Conservation (phyloP, 2,329 filamentous ascomycete genomes). For the Aspergillus aculeatinus region DNA sequence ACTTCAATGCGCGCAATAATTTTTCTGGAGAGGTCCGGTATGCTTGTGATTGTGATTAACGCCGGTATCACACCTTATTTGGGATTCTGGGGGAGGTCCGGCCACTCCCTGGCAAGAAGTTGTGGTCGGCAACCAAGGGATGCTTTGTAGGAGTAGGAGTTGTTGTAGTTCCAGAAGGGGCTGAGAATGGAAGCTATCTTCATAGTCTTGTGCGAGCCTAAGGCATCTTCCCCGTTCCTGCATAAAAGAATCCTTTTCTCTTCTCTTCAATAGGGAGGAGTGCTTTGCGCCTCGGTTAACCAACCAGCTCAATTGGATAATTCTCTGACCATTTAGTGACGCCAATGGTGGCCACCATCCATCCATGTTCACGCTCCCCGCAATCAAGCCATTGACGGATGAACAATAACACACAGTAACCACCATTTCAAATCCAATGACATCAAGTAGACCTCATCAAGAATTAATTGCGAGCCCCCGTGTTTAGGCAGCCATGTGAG, state of each 20-base stretch:
- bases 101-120: no score
- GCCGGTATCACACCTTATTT: neutral
- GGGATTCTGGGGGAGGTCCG: neutral
- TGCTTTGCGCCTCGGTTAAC: neutral
- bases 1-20: conserved; percentile 1
- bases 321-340: neutral
- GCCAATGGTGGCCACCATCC: neutral
- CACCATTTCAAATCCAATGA: neutral
- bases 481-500: neutral
- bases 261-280: no score
- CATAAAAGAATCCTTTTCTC: neutral
- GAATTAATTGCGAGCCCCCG: neutral
- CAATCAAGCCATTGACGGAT: neutral
- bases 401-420: no score
- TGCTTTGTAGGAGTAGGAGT: neutral
- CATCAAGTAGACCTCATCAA: neutral
- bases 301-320: neutral
- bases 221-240: neutral
- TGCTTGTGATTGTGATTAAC: conserved; percentile 9
- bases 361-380: neutral
- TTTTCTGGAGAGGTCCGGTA: neutral
- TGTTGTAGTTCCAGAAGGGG: neutral
- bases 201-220: neutral
- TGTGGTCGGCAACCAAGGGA: neutral
- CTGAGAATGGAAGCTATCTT: conserved; percentile 1